phyloP scores from a whole-genome alignment of 1,284 basidiomycete genomes.

The Acaromyces ingoldii region DNA sequence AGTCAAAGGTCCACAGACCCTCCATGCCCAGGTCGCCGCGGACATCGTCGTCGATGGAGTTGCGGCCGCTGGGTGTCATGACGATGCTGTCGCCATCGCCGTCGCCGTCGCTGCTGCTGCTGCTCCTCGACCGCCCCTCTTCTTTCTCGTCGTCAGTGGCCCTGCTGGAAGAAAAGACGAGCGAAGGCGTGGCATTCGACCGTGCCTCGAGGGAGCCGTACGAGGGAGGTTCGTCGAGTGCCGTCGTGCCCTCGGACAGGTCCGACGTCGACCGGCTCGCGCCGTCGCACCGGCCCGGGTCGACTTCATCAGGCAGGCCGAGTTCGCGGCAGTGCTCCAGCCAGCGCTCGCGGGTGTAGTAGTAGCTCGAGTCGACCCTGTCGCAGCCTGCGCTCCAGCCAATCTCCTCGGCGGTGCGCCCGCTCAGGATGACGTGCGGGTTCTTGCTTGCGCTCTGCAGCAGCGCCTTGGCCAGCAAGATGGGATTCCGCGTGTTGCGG shows the following conservation, averaged over 20 bases:
- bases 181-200: slow-evolving; percentile 50
- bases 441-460: slow-evolving; percentile 62
- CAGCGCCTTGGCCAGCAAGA: slow-evolving; percentile 63
- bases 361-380: slow-evolving; percentile 15
- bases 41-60: not conserved
- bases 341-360: slow-evolving; percentile 21
- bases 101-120: too few relatives aligned
- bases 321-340: slow-evolving; percentile 20
- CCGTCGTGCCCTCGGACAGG: not conserved
- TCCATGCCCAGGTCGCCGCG: slow-evolving; percentile 17
- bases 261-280: not conserved
- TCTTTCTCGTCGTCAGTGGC: not conserved
- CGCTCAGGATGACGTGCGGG: slow-evolving; percentile 69
- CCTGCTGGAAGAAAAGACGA: not conserved
- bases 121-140: too few relatives aligned
- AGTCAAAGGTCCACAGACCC: slow-evolving; percentile 25
- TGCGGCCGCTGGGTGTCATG: not conserved
- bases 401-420: slow-evolving; percentile 61
- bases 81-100: too few relatives aligned
- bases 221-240: not conserved
- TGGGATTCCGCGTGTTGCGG: slow-evolving; percentile 67
- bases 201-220: slow-evolving; percentile 57
- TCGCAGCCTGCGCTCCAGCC: slow-evolving; percentile 48
- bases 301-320: slow-evolving; percentile 12
- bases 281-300: too few relatives aligned